Base-by-base conservation (phyloP, 495 filamentous ascomycete genomes). In the Aspergillus campestris region DNA sequence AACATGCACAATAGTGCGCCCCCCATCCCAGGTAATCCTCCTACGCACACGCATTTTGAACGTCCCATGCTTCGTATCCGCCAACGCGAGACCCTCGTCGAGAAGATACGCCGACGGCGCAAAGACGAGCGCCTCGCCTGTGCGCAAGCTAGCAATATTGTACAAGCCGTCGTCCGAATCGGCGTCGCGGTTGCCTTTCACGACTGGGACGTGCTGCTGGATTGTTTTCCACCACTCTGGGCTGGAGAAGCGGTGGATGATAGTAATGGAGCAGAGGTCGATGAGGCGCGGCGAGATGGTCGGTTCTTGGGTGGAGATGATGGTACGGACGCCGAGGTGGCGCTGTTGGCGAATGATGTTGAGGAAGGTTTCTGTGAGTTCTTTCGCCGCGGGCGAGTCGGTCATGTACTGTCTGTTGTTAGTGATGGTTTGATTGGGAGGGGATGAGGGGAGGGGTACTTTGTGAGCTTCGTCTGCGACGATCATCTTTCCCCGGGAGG, bases 301-400 rank as follows among this genome's bases (percentile, higher is more conserved):
- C 0, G 86, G 86, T 49, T 91, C 86, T 52, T 91, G 84, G 0
- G 86, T 90, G 0, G 84, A 75, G 35, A 89, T 81, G 32, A 91
- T 45, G 29, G 88, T 65, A 5, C 84, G 74, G 0, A 75, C 67
- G 3, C 72, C 86, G 2, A 81, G 56, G 56, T 91, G 87, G 8
- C 87, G 81, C 52, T 91, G 86, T 42, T 80, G 70, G 2, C 86
- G 78, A 55, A 90, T 83, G 3, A 73, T 72, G 0, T 71, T 69
- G 0, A 90, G 69, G 5, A 89, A 63, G 9, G 69, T 73, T 34
- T 85, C 71, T 0, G 83, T 88, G 33, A 89, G 73, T 0, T 51
- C 50, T 30, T 55, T 50, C 3, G 79, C 71, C 24, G 52, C 37
- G 5, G 50, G 45, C 4, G 49, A 56, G 6, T 49, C 49, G 15